Evolutionary conservation across 2,329 filamentous ascomycete genomes (phyloP).

Genomic region (Ophiostoma novo-ulmi): DNA sequence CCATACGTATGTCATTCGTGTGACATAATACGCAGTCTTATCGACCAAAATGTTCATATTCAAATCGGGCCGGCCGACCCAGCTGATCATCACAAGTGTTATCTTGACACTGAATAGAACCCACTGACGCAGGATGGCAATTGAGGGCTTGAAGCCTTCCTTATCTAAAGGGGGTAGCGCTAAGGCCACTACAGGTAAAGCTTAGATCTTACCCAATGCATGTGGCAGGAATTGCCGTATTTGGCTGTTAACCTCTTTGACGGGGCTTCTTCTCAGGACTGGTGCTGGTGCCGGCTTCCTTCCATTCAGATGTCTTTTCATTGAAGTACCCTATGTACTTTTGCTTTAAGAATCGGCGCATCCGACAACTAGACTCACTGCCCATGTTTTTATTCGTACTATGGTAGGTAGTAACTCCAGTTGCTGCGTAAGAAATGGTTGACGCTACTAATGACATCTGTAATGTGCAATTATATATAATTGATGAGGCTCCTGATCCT

Average conservation of each 20-base stretch:
- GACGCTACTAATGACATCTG: no score
- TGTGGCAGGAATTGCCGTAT: not conserved
- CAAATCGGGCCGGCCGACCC: not conserved
- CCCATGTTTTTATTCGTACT: not conserved
- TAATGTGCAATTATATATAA: not conserved
- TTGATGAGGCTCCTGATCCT: no score
- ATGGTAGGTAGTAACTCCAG: no score
- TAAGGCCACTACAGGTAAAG: not conserved
- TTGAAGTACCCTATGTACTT: not conserved
- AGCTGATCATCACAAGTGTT: not conserved
- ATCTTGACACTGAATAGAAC: not conserved
- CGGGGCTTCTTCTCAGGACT: no score
- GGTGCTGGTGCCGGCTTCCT: not conserved
- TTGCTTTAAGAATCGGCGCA: not conserved
- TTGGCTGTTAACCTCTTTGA: not conserved
- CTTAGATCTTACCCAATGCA: not conserved
- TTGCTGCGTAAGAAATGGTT: no score
- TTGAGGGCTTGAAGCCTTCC: not conserved
- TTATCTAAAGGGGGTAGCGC: slow-evolving; percentile 6
- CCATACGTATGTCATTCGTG: not conserved
- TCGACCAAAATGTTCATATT: not conserved
- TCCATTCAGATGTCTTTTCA: not conserved
- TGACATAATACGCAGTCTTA: not conserved
- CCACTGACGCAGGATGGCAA: not conserved
- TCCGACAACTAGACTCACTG: not conserved